phyloP scores from a whole-genome alignment of 306 rosid genomes.

The Abrus pulchellus region DNA sequence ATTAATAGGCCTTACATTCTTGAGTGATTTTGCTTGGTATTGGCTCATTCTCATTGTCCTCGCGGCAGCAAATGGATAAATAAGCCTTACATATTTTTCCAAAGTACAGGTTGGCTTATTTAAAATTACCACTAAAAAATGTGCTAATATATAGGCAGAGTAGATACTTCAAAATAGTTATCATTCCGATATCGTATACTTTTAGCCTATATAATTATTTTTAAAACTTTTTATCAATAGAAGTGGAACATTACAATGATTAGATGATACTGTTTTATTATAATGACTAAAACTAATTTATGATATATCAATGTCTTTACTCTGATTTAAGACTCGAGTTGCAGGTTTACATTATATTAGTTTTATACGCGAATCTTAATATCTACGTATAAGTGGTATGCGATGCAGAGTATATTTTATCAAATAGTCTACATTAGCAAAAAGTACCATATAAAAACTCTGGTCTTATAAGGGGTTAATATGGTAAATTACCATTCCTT shows the following conservation, averaged over 20 bases:
- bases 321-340: background rate
- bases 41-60: constrained; percentile 18
- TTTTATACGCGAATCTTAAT: background rate
- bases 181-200: constrained; percentile 1
- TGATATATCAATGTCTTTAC: background rate
- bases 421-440: background rate
- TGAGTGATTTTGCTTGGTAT: constrained; percentile 15
- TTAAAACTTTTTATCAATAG: background rate
- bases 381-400: no score
- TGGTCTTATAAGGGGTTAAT: constrained; percentile 44
- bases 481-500: constrained; percentile 66
- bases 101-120: background rate
- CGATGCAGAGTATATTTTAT: no score
- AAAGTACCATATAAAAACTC: background rate
- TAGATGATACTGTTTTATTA: background rate
- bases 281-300: background rate
- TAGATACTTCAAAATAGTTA: constrained; percentile 29
- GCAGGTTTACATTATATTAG: background rate
- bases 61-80: background rate
- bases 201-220: background rate
- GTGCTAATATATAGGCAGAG: background rate
- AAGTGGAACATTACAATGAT: constrained; percentile 14
- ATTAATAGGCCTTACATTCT: constrained; percentile 37
- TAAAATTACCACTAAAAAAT: no score
- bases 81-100: constrained; percentile 3